These are phyloP conservation scores for Sporothrix pseudoabietina DNA, from an alignment of 2,329 filamentous ascomycete genomes.

Conservation along the genomic window DNA sequence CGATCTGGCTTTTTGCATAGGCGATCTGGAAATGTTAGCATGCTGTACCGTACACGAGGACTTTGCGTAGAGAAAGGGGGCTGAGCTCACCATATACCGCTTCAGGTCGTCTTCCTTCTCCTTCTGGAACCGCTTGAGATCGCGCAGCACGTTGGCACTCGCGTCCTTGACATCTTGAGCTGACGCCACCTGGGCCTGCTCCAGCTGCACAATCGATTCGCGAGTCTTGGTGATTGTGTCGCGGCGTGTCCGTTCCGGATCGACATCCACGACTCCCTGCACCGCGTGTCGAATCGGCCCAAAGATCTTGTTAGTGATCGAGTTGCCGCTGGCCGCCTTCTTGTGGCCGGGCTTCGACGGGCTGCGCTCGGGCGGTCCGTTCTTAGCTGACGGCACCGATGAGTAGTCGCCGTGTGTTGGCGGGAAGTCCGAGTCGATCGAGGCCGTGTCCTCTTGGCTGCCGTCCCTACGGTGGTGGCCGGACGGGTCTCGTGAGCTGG, in stretches of 20 bases:
- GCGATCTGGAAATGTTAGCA: constrained; percentile 64
- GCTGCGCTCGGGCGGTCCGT: constrained; percentile 63
- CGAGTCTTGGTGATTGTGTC: constrained; percentile 95
- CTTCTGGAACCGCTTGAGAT: constrained; percentile 87
- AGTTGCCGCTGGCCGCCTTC: constrained; percentile 81
- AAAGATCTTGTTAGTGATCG: constrained; percentile 91
- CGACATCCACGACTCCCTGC: constrained; percentile 92
- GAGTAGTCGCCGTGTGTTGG: constrained; percentile 77
- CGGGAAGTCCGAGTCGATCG: constrained; percentile 94
- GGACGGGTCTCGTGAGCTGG: constrained; percentile 53
- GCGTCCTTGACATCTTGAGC: constrained; percentile 93
- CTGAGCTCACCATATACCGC: constrained; percentile 83
- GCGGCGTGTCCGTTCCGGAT: constrained; percentile 87
- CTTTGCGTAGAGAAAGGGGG: neutral
- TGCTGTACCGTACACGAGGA: neutral
- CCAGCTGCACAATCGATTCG: constrained; percentile 81
- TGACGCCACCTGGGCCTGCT: constrained; percentile 85
- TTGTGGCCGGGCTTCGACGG: constrained; percentile 60
- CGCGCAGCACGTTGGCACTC: constrained; percentile 81
- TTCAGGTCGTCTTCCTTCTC: constrained; percentile 95
- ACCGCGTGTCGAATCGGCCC: constrained; percentile 93
- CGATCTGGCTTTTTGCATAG: constrained; percentile 88
- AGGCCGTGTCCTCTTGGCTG: constrained; percentile 75
- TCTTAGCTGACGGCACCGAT: constrained; percentile 70
- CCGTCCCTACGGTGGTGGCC: constrained; percentile 54